Conservation (phyloP, 805 yeast species). For the Nakazawaea wickerhamii region DNA sequence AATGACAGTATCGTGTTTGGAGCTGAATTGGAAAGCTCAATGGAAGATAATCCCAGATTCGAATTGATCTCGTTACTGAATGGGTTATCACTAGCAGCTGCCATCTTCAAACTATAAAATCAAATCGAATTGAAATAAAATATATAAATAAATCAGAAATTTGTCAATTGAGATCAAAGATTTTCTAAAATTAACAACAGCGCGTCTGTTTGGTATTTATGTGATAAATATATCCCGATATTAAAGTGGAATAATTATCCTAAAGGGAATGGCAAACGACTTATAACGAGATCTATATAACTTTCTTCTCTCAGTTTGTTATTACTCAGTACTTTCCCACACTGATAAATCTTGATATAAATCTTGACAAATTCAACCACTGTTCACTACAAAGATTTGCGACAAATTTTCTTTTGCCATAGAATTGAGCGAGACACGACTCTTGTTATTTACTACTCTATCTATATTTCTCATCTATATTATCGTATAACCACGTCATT, state of each 20-base stretch:
- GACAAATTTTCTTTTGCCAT: not conserved
- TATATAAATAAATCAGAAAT: not conserved
- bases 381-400: too few relatives aligned
- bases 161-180: too few relatives aligned
- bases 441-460: not conserved
- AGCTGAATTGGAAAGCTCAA: slow-evolving; percentile 16
- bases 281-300: too few relatives aligned
- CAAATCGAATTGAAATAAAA: not conserved
- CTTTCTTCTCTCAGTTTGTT: too few relatives aligned
- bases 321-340: too few relatives aligned
- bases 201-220: not conserved
- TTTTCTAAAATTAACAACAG: too few relatives aligned
- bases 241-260: too few relatives aligned
- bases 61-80: slow-evolving; percentile 19
- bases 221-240: too few relatives aligned
- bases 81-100: slow-evolving; percentile 36
- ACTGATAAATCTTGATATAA: too few relatives aligned
- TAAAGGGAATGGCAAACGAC: too few relatives aligned
- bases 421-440: too few relatives aligned
- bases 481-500: slow-evolving; percentile 13
- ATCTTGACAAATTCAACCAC: too few relatives aligned
- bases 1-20: slow-evolving; percentile 50
- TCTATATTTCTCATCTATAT: slow-evolving; percentile 3
- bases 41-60: slow-evolving; percentile 4
- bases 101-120: slow-evolving; percentile 2